Percentiles rank a stretch among this genome's conserved stretches.
Evolutionary conservation across 129 eudicot genomes (phyloP).

Genomic region (Flaveria trinervia): DNA sequence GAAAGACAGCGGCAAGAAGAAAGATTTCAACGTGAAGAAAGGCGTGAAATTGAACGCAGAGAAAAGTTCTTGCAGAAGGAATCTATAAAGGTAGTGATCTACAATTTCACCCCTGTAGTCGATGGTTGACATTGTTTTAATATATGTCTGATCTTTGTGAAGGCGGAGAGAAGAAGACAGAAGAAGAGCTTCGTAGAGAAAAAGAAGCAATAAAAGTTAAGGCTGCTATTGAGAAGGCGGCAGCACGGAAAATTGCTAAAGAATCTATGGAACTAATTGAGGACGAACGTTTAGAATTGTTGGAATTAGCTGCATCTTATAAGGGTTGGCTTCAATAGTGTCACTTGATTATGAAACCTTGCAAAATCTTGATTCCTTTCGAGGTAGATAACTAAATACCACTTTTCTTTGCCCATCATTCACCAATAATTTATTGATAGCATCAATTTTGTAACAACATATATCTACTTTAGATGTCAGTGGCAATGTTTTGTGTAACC

Average conservation of each 20-base stretch:
- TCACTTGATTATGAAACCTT: slow-evolving; percentile 82
- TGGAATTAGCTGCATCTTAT: slow-evolving; percentile 88
- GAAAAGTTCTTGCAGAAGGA: slow-evolving; percentile 86
- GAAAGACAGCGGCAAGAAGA: slow-evolving; percentile 82
- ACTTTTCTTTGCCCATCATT: background rate
- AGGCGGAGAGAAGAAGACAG: slow-evolving; percentile 84
- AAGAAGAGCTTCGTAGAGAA: slow-evolving; percentile 87
- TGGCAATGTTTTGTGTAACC: background rate
- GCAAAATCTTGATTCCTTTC: slow-evolving; percentile 79
- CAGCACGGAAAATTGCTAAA: slow-evolving; percentile 79
- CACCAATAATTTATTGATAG: background rate
- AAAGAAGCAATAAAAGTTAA: slow-evolving; percentile 76
- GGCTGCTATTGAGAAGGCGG: slow-evolving; percentile 83
- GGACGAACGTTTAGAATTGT: slow-evolving; percentile 87
- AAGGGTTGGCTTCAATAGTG: slow-evolving; percentile 74
- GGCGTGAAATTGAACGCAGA: slow-evolving; percentile 79
- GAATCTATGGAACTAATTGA: slow-evolving; percentile 92
- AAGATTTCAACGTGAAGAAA: slow-evolving; percentile 86
- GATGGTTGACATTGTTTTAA: background rate
- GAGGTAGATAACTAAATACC: slow-evolving; percentile 48
- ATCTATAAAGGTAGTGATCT: slow-evolving; percentile 50
- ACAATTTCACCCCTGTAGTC: slow-evolving; percentile 10
- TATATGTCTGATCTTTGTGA: background rate
- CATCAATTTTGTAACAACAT: background rate
- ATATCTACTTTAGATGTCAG: background rate